A percentile compares a stretch with the other conserved stretches of the same genome.
Evolutionary conservation across 2,329 filamentous ascomycete species (phyloP).

Genomic region (Fonsecaea pedrosoi): DNA sequence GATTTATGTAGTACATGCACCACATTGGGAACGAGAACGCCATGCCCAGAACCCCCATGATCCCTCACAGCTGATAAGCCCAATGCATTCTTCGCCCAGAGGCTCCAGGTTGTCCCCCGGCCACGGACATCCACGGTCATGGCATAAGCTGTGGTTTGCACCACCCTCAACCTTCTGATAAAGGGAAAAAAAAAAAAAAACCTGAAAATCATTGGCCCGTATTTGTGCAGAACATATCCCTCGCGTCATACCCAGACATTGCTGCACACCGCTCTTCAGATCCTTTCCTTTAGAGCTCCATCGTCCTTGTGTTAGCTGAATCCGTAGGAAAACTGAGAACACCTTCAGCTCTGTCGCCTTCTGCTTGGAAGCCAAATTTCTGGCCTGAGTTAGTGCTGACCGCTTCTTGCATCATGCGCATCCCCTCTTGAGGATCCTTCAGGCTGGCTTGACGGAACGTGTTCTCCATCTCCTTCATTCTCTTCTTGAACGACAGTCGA

Average conservation of each 20-base stretch:
- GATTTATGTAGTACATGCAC: slow-evolving; percentile 3
- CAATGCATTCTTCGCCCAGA: neutral
- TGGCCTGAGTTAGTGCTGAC: slow-evolving; percentile 27
- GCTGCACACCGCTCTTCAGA: neutral
- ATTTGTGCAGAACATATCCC: neutral
- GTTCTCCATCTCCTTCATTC: slow-evolving; percentile 82
- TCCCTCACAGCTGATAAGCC: neutral
- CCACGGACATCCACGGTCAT: neutral
- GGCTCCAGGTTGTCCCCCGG: neutral
- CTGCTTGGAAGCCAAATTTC: slow-evolving; percentile 30
- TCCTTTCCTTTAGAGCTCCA: slow-evolving; percentile 4
- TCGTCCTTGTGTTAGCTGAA: slow-evolving; percentile 1
- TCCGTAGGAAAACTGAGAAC: neutral
- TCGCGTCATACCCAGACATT: neutral
- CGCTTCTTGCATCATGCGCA: slow-evolving; percentile 37
- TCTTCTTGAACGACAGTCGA: slow-evolving; percentile 84
- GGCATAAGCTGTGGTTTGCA: neutral
- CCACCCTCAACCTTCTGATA: slow-evolving; percentile 14
- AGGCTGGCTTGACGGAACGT: slow-evolving; percentile 60
- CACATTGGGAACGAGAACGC: neutral
- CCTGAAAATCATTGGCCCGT: neutral
- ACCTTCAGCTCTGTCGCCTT: slow-evolving; percentile 10
- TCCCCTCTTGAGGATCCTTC: slow-evolving; percentile 51
- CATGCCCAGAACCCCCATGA: neutral
- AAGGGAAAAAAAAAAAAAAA: slow-evolving; percentile 25